phyloP scores from a whole-genome alignment of 2,329 filamentous ascomycete genomes.

The Penicillium sp. region DNA sequence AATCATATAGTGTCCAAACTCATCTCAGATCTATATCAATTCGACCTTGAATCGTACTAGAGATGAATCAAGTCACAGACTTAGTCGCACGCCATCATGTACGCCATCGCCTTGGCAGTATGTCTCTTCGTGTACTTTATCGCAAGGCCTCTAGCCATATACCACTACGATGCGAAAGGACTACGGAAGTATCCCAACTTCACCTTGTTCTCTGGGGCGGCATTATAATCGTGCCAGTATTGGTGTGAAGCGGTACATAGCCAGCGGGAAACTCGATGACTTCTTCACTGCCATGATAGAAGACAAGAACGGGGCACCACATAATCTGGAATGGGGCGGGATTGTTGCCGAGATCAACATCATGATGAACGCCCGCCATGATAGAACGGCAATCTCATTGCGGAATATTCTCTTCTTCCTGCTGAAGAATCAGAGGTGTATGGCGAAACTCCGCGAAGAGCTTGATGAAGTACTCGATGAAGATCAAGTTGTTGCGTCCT shows the following conservation, averaged over 20 bases:
- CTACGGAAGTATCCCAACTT: slow-evolving; percentile 3
- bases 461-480: slow-evolving; percentile 46
- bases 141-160: neutral
- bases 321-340: slow-evolving; percentile 58
- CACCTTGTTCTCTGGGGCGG: slow-evolving; percentile 14
- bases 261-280: slow-evolving; percentile 57
- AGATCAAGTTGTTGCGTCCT: slow-evolving; percentile 47
- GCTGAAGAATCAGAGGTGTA: slow-evolving; percentile 46
- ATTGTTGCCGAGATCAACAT: slow-evolving; percentile 55
- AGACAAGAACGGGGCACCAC: slow-evolving; percentile 42
- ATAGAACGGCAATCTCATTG: slow-evolving; percentile 55
- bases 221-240: slow-evolving; percentile 23
- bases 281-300: slow-evolving; percentile 59
- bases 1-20: neutral
- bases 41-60: neutral
- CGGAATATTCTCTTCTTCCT: slow-evolving; percentile 55
- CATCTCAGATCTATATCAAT: neutral
- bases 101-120: neutral
- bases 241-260: slow-evolving; percentile 24
- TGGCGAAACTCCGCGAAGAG: slow-evolving; percentile 46
- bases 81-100: neutral
- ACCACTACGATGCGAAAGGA: neutral
- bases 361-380: slow-evolving; percentile 50
- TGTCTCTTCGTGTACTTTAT: neutral
- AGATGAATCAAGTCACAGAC: neutral